Conservation (phyloP, 768 basidiomycete genomes). For the Naganishia vishniacii region DNA sequence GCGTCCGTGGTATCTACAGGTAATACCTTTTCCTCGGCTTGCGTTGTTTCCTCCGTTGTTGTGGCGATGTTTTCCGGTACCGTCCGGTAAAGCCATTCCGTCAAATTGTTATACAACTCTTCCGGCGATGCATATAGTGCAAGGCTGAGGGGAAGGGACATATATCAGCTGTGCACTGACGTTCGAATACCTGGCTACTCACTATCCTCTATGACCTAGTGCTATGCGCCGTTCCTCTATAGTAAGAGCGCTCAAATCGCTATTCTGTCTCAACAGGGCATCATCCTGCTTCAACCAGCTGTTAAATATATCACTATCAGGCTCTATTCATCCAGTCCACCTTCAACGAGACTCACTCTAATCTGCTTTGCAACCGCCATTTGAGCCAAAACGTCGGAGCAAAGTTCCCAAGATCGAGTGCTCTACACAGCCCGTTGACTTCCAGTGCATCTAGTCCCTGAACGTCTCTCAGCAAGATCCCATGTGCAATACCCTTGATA, state of each 20-base stretch:
- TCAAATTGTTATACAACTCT: not conserved
- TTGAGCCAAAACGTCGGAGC: conserved; percentile 48
- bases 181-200: not conserved
- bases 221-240: conserved; percentile 7
- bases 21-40: too few relatives aligned
- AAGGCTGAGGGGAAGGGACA: not conserved
- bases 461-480: conserved; percentile 23
- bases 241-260: conserved; percentile 6
- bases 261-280: conserved; percentile 10
- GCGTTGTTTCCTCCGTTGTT: not conserved
- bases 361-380: conserved; percentile 16
- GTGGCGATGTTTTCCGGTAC: conserved; percentile 8
- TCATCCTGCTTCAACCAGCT: conserved; percentile 9
- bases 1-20: conserved; percentile 12
- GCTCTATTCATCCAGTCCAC: not conserved
- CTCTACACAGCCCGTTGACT: conserved; percentile 33
- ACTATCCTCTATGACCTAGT: conserved; percentile 17
- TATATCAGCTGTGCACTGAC: not conserved
- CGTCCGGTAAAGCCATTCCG: conserved; percentile 19
- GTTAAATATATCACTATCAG: too few relatives aligned
- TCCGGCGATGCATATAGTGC: conserved; percentile 12
- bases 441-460: conserved; percentile 49
- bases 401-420: conserved; percentile 37
- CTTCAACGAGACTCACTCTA: conserved; percentile 16
- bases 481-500: conserved; percentile 30